Conservation (phyloP, 169 alveolate species). For the Besnoitia besnoiti region DNA sequence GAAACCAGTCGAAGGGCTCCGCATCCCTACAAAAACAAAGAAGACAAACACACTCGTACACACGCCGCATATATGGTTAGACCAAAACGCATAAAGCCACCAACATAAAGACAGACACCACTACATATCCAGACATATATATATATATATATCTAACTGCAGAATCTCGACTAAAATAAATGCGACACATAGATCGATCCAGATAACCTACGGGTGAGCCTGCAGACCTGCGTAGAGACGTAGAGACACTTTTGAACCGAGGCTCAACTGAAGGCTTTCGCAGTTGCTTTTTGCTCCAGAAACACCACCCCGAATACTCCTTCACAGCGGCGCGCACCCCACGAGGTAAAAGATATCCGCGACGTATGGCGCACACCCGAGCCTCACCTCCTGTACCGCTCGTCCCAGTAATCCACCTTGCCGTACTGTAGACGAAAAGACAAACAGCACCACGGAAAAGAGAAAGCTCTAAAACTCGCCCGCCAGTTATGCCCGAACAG, state of each 20-base stretch:
- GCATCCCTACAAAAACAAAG: slow-evolving; percentile 78
- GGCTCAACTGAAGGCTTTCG: neutral
- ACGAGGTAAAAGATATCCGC: neutral
- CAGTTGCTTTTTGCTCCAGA: too few species aligned
- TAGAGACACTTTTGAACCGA: neutral
- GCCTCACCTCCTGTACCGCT: slow-evolving; percentile 83
- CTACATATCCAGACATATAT: neutral
- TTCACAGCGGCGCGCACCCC: neutral
- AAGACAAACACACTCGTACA: neutral
- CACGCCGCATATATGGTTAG: neutral
- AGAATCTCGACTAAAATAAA: neutral
- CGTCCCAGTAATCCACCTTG: slow-evolving; percentile 90
- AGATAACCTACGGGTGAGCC: too few species aligned
- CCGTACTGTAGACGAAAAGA: slow-evolving; percentile 79
- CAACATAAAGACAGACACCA: neutral
- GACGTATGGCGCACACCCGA: neutral
- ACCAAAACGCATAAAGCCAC: neutral
- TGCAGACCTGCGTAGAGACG: too few species aligned
- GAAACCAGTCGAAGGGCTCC: slow-evolving; percentile 94
- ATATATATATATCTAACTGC: neutral
- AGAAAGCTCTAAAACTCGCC: neutral
- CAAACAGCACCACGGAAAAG: neutral
- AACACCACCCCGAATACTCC: neutral
- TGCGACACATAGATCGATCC: neutral
- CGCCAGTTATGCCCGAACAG: neutral